Evolutionary conservation across 352 stramenopile species (phyloP), one percentile per base, ranked within the genome.

Genomic region (Aphanomyces astaci): DNA sequence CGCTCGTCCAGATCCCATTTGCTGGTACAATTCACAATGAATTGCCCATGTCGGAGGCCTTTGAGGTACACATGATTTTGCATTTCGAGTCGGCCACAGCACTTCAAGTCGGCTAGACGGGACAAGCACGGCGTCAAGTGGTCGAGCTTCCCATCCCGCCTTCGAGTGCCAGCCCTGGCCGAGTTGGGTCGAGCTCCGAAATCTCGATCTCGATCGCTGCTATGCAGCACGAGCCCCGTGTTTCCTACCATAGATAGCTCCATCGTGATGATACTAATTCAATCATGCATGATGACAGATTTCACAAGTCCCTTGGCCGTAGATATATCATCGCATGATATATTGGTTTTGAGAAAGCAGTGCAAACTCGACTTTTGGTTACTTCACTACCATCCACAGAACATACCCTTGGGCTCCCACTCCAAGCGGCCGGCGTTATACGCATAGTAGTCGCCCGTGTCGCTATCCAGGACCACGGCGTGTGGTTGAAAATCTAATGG

Each of bases 1-100:
- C 71, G 71, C 49, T 94, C 84, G 63, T 94, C 86, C 17, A 94
- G 66, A 57, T 92, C 82, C 82, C 81, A 94, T 36, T 81, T 76
- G 71, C 86, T 91, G 45, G 81, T 81, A 70, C 82, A 94, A 43
- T 83, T 88, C 22, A 84, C 70, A 5, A 94, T 60, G 22, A 92
- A 73, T 59, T 40, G 48, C 0, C 31, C 36, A 17, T 71, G 54
- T 17, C 66, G 53, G 28, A 74, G 49, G 33, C 57, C 66, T 24
- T 71, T 62, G 39, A 82, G 72, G 39, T 89, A 71, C 2, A 73
- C 75, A 45, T 90, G 80, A 39, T 71, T 77, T 10, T 71, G 70
- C 22, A 74, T 71, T 63, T 89, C 81, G 2, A 93, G 76, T 3
- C 84, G 82, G 15, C 78, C 73, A 55, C 84, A 93, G 59, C 84